Percentiles rank a stretch among this genome's conserved stretches.
Evolutionary conservation across 495 filamentous ascomycete genomes (phyloP).

Genomic region (Lepidopterella palustris): DNA sequence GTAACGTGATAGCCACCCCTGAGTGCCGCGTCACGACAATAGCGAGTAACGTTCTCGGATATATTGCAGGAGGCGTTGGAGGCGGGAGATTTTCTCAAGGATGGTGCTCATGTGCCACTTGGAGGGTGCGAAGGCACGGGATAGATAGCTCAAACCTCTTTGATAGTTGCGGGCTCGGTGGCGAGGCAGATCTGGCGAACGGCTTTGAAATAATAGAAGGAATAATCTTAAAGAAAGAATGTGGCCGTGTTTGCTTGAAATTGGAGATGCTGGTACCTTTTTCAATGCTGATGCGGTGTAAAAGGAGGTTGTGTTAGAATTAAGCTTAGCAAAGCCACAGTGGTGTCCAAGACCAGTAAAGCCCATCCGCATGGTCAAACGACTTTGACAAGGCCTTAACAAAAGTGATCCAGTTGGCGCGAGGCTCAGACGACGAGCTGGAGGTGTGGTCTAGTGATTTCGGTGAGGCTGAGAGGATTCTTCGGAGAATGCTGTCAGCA

Average conservation of each 20-base stretch:
- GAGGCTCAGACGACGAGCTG: background rate
- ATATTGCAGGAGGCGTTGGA: background rate
- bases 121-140: no score
- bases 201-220: no score
- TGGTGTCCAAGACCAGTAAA: background rate
- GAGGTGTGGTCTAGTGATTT: no score
- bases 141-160: no score
- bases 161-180: no score
- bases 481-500: background rate
- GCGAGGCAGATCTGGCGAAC: no score
- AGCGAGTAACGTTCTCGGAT: background rate
- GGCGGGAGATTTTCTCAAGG: background rate
- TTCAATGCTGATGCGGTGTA: background rate
- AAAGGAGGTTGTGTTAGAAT: background rate
- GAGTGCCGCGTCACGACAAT: no score
- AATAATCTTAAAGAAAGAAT: background rate
- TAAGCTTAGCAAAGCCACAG: background rate
- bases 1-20: no score
- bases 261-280: background rate
- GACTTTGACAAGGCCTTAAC: background rate
- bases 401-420: background rate
- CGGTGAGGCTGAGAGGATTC: background rate
- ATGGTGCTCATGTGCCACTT: no score
- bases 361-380: background rate
- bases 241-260: background rate